Conservation (phyloP, 148 eudicot genomes). For the Vaccinium corymbosum region DNA sequence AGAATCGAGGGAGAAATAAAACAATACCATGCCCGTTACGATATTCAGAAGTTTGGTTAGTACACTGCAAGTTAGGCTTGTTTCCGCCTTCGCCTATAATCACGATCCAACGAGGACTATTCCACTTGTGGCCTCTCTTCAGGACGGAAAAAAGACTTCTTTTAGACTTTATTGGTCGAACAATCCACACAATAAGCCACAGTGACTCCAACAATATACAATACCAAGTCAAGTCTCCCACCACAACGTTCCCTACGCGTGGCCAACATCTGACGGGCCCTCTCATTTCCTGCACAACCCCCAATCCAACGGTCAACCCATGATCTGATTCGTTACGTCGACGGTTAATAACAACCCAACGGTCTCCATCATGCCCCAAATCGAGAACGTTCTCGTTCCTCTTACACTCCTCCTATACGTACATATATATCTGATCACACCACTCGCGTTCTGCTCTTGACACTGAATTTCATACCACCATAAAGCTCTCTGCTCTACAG, state of each 20-base stretch:
- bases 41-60: too few relatives aligned
- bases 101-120: too few relatives aligned
- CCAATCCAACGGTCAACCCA: background rate
- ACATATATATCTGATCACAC: background rate
- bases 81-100: too few relatives aligned
- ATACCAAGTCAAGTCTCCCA: background rate
- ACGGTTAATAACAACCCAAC: background rate
- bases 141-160: too few relatives aligned
- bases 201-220: background rate
- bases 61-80: too few relatives aligned
- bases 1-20: too few relatives aligned
- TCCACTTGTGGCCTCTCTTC: too few relatives aligned
- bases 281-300: background rate
- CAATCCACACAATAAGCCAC: background rate
- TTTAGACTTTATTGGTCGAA: background rate
- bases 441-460: background rate
- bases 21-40: too few relatives aligned
- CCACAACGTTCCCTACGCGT: background rate
- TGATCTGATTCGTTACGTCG: background rate
- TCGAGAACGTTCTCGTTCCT: slow-evolving; percentile 1
- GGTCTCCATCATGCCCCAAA: background rate
- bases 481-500: background rate
- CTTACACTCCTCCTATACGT: background rate
- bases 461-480: background rate
- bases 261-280: background rate